A percentile compares a stretch with the other conserved stretches of the same genome.
Conservation (phyloP, 2,329 filamentous ascomycete genomes). For the Coniochaeta ligniaria region DNA sequence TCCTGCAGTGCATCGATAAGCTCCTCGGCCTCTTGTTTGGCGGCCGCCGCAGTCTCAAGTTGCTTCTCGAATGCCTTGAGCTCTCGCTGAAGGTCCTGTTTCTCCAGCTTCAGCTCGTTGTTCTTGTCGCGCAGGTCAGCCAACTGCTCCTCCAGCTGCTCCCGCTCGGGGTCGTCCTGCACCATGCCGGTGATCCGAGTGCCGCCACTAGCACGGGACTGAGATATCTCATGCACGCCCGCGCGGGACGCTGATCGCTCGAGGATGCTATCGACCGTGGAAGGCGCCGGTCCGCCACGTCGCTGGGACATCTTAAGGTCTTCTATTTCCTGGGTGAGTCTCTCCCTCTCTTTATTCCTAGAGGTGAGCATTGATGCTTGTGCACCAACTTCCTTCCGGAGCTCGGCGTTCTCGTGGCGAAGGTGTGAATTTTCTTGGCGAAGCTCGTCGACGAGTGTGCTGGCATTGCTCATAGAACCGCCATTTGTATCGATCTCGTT, state of each 20-base stretch:
- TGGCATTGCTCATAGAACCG: slow-evolving; percentile 49
- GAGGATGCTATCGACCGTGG: slow-evolving; percentile 80
- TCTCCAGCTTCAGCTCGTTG: slow-evolving; percentile 78
- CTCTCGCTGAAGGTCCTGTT: slow-evolving; percentile 80
- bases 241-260: slow-evolving; percentile 90
- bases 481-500: slow-evolving; percentile 43
- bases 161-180: slow-evolving; percentile 69
- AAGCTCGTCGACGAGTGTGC: slow-evolving; percentile 70
- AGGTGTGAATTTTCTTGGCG: slow-evolving; percentile 64
- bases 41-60: slow-evolving; percentile 64
- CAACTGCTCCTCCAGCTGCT: slow-evolving; percentile 79
- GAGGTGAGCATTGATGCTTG: slow-evolving; percentile 98
- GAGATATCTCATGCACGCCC: slow-evolving; percentile 59
- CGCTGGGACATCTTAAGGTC: slow-evolving; percentile 86
- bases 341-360: slow-evolving; percentile 88
- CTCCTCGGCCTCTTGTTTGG: slow-evolving; percentile 53
- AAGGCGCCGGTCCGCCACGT: slow-evolving; percentile 54
- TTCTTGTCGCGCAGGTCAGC: slow-evolving; percentile 80
- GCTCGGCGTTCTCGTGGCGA: slow-evolving; percentile 84
- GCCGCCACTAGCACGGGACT: slow-evolving; percentile 65
- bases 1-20: slow-evolving; percentile 60
- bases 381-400: slow-evolving; percentile 86
- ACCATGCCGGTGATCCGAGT: slow-evolving; percentile 50
- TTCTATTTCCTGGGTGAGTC: slow-evolving; percentile 94
- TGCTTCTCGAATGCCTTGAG: slow-evolving; percentile 74